A percentile compares a stretch with the other conserved stretches of the same genome.
These are phyloP conservation scores for Boletus rufocinnamomeus DNA, from an alignment of 768 basidiomycete species.

Conservation along the genomic window DNA sequence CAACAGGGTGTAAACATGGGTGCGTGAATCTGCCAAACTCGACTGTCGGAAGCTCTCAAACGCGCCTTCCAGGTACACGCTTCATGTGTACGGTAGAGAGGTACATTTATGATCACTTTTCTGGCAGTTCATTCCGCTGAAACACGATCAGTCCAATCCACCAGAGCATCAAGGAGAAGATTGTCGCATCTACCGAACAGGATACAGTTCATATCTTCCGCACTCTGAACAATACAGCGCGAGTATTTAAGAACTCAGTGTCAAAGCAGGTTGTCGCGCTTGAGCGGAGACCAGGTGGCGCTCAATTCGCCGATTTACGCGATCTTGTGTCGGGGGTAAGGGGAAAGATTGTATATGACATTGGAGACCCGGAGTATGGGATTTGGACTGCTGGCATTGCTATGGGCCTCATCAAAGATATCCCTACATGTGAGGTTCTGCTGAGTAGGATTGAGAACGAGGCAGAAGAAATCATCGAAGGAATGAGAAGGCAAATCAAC, in stretches of 20 bases:
- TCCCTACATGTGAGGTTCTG: slow-evolving; percentile 78
- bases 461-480: slow-evolving; percentile 64
- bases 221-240: slow-evolving; percentile 77
- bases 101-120: slow-evolving; percentile 35
- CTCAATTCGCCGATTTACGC: slow-evolving; percentile 82
- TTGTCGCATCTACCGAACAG: slow-evolving; percentile 78
- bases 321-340: slow-evolving; percentile 75
- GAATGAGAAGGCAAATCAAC: slow-evolving; percentile 37
- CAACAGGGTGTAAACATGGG: slow-evolving; percentile 86
- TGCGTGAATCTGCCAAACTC: slow-evolving; percentile 11
- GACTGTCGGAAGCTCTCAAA: background rate
- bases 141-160: slow-evolving; percentile 71
- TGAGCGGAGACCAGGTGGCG: slow-evolving; percentile 79
- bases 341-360: slow-evolving; percentile 75
- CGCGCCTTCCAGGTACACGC: slow-evolving; percentile 54
- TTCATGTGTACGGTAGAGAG: slow-evolving; percentile 93
- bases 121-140: background rate
- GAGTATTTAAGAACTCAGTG: slow-evolving; percentile 87
- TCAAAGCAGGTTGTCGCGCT: slow-evolving; percentile 82
- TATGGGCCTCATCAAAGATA: slow-evolving; percentile 77
- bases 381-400: slow-evolving; percentile 77
- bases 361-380: slow-evolving; percentile 83
- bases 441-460: slow-evolving; percentile 71
- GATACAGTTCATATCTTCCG: slow-evolving; percentile 92
- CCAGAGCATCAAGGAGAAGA: slow-evolving; percentile 86